Conservation (phyloP, 306 rosid genomes). For the Cicer cuneatum region DNA sequence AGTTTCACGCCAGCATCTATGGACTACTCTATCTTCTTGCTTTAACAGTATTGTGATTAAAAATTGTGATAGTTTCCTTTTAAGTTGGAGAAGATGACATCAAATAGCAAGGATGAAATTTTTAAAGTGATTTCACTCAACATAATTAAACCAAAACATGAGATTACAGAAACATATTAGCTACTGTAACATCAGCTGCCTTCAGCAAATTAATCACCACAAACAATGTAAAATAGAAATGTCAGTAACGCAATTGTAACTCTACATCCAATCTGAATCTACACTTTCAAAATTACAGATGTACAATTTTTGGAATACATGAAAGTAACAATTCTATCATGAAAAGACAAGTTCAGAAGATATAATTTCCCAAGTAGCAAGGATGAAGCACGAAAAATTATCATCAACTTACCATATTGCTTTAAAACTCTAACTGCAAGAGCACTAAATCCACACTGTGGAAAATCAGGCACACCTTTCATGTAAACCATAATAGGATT, state of each 20-base stretch:
- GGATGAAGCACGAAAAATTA: background rate
- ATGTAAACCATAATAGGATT: slow-evolving; percentile 84
- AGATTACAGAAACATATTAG: slow-evolving; percentile 19
- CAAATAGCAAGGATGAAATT: slow-evolving; percentile 9
- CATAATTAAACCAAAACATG: slow-evolving; percentile 3
- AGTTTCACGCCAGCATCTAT: slow-evolving; percentile 13
- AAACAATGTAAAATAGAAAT: slow-evolving; percentile 16
- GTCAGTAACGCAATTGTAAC: slow-evolving; percentile 12
- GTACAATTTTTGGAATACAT: background rate
- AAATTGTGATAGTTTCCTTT: slow-evolving; percentile 3
- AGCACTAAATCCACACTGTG: slow-evolving; percentile 87
- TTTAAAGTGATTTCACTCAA: background rate
- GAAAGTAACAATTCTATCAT: slow-evolving; percentile 33
- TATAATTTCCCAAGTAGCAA: background rate
- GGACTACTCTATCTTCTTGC: background rate
- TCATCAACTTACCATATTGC: slow-evolving; percentile 56
- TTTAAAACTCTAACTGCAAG: slow-evolving; percentile 79
- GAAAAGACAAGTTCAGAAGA: slow-evolving; percentile 32
- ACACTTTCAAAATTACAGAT: background rate
- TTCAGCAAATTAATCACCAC: slow-evolving; percentile 32
- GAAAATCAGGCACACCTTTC: slow-evolving; percentile 83
- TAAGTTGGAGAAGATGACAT: slow-evolving; percentile 4
- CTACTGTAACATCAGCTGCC: background rate
- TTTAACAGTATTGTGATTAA: slow-evolving; percentile 3
- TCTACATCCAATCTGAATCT: slow-evolving; percentile 6